Evolutionary conservation across 202 grass and related monocot genomes (phyloP), one percentile per base, ranked within the genome.

Genomic region (Panicum hallii): DNA sequence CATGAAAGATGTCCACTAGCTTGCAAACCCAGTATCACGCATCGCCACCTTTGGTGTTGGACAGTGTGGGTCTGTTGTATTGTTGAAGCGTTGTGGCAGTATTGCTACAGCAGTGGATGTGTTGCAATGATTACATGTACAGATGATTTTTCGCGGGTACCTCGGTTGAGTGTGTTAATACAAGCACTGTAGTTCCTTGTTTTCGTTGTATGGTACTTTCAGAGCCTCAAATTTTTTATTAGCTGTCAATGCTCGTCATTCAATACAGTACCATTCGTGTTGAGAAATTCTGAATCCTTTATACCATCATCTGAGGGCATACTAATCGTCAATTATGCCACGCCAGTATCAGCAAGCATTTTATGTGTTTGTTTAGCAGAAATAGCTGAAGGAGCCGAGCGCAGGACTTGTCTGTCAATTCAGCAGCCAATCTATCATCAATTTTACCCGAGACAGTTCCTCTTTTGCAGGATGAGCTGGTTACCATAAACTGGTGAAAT

Each of bases 1-100:
- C 90, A 15, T 91, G 42, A 88, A 71, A 87, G n/a, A 80, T 36
- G 60, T 22, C 30, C 52, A 84, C 23, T 12, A 61, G 43, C 22
- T 6, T 67, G 16, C 38, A 54, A 74, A 46, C 23, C 57, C 28
- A 58, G 52, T 70, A 43, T 41, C 34, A 23, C 11, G 58, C 11
- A 54, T 75, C 46, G 30, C n/a, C 78, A 23, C 40, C 13, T 61
- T 62, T 63, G 62, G 42, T 48, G 42, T 50, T 58, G 42, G 41
- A 75, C 70, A 65, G 36, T 41, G 40, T 58, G 38, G 42, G 38
- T 38, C 50, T 72, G 32, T 72, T 64, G 49, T 58, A 55, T 46
- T 72, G 58, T 81, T 82, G 52, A 45, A 52, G 9, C 9, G 28
- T 26, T 46, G 44, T 41, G 12, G 72, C 62, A 16, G 63, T 63